Evolutionary conservation across 768 basidiomycete species (phyloP).

Genomic region (Hebeloma cylindrosporum): DNA sequence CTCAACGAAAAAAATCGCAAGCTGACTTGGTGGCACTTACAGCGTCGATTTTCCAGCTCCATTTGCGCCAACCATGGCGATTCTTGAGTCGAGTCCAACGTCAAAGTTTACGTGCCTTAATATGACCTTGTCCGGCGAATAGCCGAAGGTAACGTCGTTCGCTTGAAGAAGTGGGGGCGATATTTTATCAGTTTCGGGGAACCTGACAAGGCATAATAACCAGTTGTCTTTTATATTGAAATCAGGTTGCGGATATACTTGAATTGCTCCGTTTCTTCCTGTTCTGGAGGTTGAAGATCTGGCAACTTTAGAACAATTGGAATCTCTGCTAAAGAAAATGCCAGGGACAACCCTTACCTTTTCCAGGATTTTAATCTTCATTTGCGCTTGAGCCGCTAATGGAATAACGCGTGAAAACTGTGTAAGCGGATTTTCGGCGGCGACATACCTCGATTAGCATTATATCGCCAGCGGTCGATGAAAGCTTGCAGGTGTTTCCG

Average conservation of each 20-base stretch:
- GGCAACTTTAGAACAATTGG: slow-evolving; percentile 59
- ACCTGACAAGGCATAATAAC: slow-evolving; percentile 47
- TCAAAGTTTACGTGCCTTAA: slow-evolving; percentile 84
- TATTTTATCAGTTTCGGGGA: slow-evolving; percentile 97
- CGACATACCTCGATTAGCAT: slow-evolving; percentile 79
- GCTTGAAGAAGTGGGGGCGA: slow-evolving; percentile 94
- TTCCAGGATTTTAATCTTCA: slow-evolving; percentile 73
- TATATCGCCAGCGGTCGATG: slow-evolving; percentile 98
- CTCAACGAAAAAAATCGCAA: background rate
- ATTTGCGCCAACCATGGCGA: slow-evolving; percentile 94
- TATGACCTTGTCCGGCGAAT: slow-evolving; percentile 72
- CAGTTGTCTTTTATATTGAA: no score
- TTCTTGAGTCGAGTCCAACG: slow-evolving; percentile 90
- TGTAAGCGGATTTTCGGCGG: background rate
- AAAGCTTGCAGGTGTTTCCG: slow-evolving; percentile 95
- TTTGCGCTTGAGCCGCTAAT: slow-evolving; percentile 84
- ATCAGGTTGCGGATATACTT: no score
- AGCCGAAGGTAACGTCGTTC: slow-evolving; percentile 89
- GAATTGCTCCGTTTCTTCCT: slow-evolving; percentile 91
- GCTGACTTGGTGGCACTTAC: slow-evolving; percentile 47
- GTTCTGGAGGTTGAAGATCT: slow-evolving; percentile 89
- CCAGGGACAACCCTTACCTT: slow-evolving; percentile 45
- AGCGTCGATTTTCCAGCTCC: slow-evolving; percentile 96
- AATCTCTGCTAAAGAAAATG: background rate
- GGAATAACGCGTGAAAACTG: slow-evolving; percentile 3